Base-by-base conservation (phyloP, 768 basidiomycete genomes). In the Tubosaeta sp. region DNA sequence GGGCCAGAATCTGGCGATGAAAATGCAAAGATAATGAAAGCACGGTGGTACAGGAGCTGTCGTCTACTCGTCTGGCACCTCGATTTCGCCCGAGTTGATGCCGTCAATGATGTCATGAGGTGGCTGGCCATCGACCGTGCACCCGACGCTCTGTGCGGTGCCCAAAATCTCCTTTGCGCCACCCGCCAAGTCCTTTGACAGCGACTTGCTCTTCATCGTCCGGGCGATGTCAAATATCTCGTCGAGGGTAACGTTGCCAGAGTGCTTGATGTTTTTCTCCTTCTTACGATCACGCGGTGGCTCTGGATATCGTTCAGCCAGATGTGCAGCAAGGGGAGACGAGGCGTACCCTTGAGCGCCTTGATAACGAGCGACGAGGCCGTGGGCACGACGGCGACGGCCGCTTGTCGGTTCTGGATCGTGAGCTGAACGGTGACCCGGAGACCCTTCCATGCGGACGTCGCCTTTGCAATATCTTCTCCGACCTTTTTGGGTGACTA, bases 201-300 rank as follows among this genome's bases (percentile, higher is more conserved):
- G 76, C 8, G 94, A 97, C 75, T 97, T 97, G 74, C 76, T 75
- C 74, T 81, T 87, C 94, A 99, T 95, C 58, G 85, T 95, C 71
- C 97, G 89, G 59, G 95, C 95, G 71, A 97, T 95, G 59, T 93
- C 87, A 69, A 90, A 73, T 67, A 99, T 93, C 72, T 97, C 92
- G 66, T 95, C 93, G 51, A 97, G 79, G 51, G 93, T 67, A 59
- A 99, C 81, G 78, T 97, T 98, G 55, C 97, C 97, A 57, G 75
- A 74, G 82, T 98, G 97, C 75, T 97, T 97, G 79, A 99, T 97
- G 82, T 98, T 99, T 82, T 99, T 99, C 83, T 99, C 95, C 85
- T 99, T 99, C 76, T 99, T 99, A 60, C 97, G 88, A 77, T 99
- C 97, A 66, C 97, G 92, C 62, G 94, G 93, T 59, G 97, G 94